Base-by-base conservation (phyloP, 2,329 filamentous ascomycete species). In the Daldinia sp. region DNA sequence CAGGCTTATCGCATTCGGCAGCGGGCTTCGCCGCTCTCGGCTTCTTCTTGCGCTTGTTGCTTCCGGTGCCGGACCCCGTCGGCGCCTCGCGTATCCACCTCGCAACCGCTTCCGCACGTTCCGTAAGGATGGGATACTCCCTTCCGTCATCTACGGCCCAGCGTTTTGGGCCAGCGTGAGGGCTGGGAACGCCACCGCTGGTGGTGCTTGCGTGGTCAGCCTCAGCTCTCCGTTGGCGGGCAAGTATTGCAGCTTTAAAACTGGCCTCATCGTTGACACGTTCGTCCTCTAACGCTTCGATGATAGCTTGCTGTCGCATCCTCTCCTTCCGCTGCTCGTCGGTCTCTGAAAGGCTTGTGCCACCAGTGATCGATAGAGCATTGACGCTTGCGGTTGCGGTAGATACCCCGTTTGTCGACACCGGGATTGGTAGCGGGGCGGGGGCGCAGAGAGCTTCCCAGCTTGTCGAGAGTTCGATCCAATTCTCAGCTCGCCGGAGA, bases 381-480 rank as follows among this genome's bases (percentile, higher is more conserved):
- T 76, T 76, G 4, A 77, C 72, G 6, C 70, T 70, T 6, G 74
- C 68, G 1, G 72, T 68, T 1, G 73, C 72, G 3, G 74, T 69
- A 13, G 73, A 72, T 9, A 74, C 15, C 17, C 68, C 63, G 27
- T 68, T 66, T 17, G 61, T 32, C 23, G 72, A 63, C 25, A 70
- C 49, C 37, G 66, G 55, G 23, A 67, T 67, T 10, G 84, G 82
- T 1, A 88, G 76, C 1, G 85, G 85, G 2, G 83, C 82, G 0
- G 87, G 86, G 0, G 83, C 79, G 70, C 91, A 94, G 4, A 95
- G 83, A 1, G 79, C 80, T 65, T 94, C 90, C 92, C 92, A 95
- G 0, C 82, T 81, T 3, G 83, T 77, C 1, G 77, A 74, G 7
- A 95, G 82, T 5, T 85, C 82, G 52, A 94, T 82, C 89, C 89